phyloP scores from a whole-genome alignment of 2,329 filamentous ascomycete genomes.

The Xylaria multiplex region DNA sequence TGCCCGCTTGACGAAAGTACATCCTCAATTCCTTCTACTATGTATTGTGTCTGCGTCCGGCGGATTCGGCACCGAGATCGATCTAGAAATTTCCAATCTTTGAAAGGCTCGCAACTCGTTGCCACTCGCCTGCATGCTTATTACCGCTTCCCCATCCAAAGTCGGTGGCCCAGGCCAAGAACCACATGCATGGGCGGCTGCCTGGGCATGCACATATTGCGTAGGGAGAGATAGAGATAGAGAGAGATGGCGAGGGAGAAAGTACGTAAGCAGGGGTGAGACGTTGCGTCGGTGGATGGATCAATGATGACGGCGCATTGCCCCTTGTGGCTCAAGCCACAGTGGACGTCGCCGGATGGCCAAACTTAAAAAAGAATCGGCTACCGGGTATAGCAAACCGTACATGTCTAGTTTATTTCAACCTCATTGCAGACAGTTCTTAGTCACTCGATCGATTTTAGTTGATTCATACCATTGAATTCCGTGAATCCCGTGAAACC shows the following conservation, averaged over 20 bases:
- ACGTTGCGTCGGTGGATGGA: constrained; percentile 15
- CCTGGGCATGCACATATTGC: neutral
- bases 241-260: neutral
- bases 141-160: constrained; percentile 4
- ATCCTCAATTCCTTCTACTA: neutral
- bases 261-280: constrained; percentile 24
- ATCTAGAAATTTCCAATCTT: neutral
- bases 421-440: constrained; percentile 25
- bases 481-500: no score
- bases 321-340: constrained; percentile 20
- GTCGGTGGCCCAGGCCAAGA: constrained; percentile 14
- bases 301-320: constrained; percentile 13
- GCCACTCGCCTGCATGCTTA: constrained; percentile 28
- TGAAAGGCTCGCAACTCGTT: constrained; percentile 20
- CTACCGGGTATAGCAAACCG: constrained; percentile 19
- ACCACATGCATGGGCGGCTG: neutral
- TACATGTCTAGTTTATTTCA: constrained; percentile 31
- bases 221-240: neutral
- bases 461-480: neutral
- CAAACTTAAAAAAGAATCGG: constrained; percentile 16
- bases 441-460: constrained; percentile 12
- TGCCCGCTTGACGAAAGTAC: no score
- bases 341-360: constrained; percentile 7
- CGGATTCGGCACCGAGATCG: neutral
- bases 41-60: constrained; percentile 1